Conservation (phyloP, 2,329 filamentous ascomycete genomes). For the Myriosclerotinia duriaeana region DNA sequence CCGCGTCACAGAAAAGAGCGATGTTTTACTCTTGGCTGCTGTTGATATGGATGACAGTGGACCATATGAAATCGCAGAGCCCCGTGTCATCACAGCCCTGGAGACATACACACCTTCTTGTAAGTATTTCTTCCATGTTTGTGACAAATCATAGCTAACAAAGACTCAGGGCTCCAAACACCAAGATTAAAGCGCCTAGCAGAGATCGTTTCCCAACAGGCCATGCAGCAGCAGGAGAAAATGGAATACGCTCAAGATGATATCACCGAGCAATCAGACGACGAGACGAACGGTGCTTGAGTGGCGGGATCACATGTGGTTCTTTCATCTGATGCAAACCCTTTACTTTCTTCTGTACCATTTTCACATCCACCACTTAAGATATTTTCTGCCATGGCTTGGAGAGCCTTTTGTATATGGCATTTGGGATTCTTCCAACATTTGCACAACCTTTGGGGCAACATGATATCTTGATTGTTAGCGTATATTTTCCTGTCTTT, state of each 20-base stretch:
- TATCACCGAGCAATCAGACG: constrained; percentile 47
- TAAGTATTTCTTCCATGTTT: constrained; percentile 50
- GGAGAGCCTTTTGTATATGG: constrained; percentile 39
- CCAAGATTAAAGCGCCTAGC: constrained; percentile 90
- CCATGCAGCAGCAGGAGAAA: constrained; percentile 92
- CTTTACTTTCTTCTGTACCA: constrained; percentile 40
- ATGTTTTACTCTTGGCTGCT: constrained; percentile 86
- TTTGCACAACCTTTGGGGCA: constrained; percentile 21
- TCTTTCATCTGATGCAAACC: constrained; percentile 24
- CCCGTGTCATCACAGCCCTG: constrained; percentile 88
- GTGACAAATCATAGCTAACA: constrained; percentile 38
- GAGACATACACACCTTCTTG: constrained; percentile 98
- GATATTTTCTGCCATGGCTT: constrained; percentile 32
- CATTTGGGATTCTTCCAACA: constrained; percentile 19
- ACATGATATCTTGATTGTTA: constrained; percentile 24
- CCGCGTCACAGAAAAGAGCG: constrained; percentile 95
- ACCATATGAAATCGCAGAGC: constrained; percentile 97
- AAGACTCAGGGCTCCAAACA: constrained; percentile 79
- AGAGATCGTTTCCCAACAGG: constrained; percentile 97
- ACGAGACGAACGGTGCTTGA: constrained; percentile 39
- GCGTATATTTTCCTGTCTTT: constrained; percentile 21
- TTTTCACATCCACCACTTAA: constrained; percentile 34
- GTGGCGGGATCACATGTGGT: constrained; percentile 9
- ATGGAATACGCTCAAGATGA: constrained; percentile 58
- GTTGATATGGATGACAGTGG: constrained; percentile 99